phyloP scores from a whole-genome alignment of 345 rosid species.

The Lepidium sativum region DNA sequence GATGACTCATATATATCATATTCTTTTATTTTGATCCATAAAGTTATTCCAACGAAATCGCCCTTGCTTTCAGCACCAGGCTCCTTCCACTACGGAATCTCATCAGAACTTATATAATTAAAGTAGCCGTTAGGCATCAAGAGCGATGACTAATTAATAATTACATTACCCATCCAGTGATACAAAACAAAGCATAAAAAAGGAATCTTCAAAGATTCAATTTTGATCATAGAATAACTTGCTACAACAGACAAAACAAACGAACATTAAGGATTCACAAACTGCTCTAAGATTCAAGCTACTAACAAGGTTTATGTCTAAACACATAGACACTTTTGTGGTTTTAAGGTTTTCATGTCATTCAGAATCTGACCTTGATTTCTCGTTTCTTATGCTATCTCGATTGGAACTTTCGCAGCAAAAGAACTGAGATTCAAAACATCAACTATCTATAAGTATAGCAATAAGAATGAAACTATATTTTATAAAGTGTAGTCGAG shows the following conservation, averaged over 20 bases:
- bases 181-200: not conserved
- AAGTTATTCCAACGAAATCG: not conserved
- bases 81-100: constrained; percentile 15
- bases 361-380: not conserved
- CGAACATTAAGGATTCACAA: constrained; percentile 8
- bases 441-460: not conserved
- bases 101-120: not conserved
- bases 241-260: not conserved
- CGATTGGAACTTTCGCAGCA: constrained; percentile 16
- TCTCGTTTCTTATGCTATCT: not conserved
- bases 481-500: not conserved
- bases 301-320: constrained; percentile 3
- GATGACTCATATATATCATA: not conserved
- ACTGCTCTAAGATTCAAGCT: not conserved
- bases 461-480: not conserved
- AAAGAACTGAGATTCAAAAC: constrained; percentile 14
- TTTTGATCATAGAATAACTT: not conserved
- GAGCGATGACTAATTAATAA: constrained; percentile 4
- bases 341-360: not conserved
- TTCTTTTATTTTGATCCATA: not conserved
- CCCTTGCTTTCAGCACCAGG: constrained; percentile 26
- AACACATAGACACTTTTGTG: constrained; percentile 4
- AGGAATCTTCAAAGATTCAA: constrained; percentile 2
- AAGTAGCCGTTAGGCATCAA: constrained; percentile 22
- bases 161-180: constrained; percentile 13